phyloP scores from a whole-genome alignment of 1,284 basidiomycete genomes.

The Sporisorium sorghi region DNA sequence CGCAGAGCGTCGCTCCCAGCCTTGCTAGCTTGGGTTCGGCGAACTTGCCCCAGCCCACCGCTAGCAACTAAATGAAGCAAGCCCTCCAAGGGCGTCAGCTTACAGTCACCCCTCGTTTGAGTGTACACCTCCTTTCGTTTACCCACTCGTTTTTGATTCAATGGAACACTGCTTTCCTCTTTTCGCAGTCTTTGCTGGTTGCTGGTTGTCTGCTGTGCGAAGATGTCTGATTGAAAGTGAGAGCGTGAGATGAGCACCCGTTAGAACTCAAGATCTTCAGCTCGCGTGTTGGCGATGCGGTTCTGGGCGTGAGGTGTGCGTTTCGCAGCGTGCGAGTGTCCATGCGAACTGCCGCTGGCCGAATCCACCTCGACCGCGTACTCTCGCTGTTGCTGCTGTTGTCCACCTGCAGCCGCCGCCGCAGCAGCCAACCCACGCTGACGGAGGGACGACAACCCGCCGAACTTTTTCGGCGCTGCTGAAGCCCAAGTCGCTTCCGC shows the following conservation, averaged over 20 bases:
- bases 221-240: neutral
- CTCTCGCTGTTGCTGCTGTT: conserved; percentile 10
- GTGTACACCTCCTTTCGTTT: neutral
- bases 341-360: neutral
- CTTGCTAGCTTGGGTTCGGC: conserved; percentile 14
- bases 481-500: conserved; percentile 1
- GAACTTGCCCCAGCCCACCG: conserved; percentile 14
- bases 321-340: conserved; percentile 12
- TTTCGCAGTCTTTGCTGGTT: neutral
- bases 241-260: neutral
- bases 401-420: conserved; percentile 1
- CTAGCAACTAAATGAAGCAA: conserved; percentile 6
- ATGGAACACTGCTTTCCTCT: neutral
- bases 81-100: neutral
- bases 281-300: conserved; percentile 19
- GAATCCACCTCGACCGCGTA: conserved; percentile 34
- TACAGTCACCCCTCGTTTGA: neutral
- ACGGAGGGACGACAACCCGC: conserved; percentile 29
- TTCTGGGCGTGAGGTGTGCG: conserved; percentile 3
- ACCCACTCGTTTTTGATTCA: neutral
- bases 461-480: conserved; percentile 27
- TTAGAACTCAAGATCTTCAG: conserved; percentile 39
- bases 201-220: neutral
- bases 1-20: conserved; percentile 5
- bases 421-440: conserved; percentile 40